A percentile compares a stretch with the other conserved stretches of the same genome.
Evolutionary conservation across 2,329 filamentous ascomycete species (phyloP).

Genomic region (Chalaropsis ovoidea): DNA sequence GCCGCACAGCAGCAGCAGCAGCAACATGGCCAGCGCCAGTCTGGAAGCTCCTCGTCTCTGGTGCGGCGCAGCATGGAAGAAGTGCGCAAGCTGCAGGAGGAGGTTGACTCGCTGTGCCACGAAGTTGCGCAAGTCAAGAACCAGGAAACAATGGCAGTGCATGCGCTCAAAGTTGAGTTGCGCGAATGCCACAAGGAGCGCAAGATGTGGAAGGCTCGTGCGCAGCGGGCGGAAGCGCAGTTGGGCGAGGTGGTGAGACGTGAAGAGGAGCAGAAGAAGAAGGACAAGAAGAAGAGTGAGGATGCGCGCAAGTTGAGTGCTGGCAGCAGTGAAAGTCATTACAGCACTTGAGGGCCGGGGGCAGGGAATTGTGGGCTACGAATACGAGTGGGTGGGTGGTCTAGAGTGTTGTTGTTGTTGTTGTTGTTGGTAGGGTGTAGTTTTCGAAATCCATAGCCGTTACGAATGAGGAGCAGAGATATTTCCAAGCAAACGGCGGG

Average conservation of each 20-base stretch:
- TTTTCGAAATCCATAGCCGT: neutral
- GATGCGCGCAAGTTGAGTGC: slow-evolving; percentile 6
- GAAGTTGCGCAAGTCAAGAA: slow-evolving; percentile 16
- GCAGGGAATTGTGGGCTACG: neutral
- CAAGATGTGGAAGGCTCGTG: slow-evolving; percentile 45
- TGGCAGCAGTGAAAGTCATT: slow-evolving; percentile 13
- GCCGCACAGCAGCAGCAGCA: neutral
- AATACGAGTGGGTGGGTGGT: neutral
- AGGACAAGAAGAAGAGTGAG: slow-evolving; percentile 8
- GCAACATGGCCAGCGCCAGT: neutral
- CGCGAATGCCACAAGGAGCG: slow-evolving; percentile 30
- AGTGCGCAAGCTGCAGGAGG: slow-evolving; percentile 15
- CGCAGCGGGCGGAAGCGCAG: slow-evolving; percentile 46
- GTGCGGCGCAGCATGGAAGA: slow-evolving; percentile 5
- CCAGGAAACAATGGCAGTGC: slow-evolving; percentile 14
- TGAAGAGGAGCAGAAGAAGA: slow-evolving; percentile 31
- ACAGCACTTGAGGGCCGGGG: slow-evolving; percentile 10
- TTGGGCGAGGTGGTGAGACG: slow-evolving; percentile 36
- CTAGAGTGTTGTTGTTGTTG: neutral
- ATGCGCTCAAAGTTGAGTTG: slow-evolving; percentile 15
- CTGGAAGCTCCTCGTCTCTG: neutral
- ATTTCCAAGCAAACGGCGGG: neutral
- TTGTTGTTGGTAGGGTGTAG: neutral
- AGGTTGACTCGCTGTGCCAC: slow-evolving; percentile 11
- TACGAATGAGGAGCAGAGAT: neutral